A percentile compares a stretch with the other conserved stretches of the same genome.
Conservation (phyloP, 2,329 filamentous ascomycete genomes). For the Colletotrichum truncatum region DNA sequence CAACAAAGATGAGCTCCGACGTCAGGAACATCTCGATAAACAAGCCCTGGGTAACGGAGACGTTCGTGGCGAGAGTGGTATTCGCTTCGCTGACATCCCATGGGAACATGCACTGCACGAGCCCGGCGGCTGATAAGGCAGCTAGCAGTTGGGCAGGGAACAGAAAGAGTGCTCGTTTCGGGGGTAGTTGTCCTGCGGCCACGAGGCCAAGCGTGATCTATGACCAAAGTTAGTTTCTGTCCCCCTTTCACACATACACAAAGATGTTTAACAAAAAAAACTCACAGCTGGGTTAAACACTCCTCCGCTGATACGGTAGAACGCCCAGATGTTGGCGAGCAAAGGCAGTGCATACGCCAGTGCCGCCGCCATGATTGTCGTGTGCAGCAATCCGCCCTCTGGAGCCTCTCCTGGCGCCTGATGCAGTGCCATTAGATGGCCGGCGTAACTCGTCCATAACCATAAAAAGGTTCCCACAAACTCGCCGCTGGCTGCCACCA, state of each 20-base stretch:
- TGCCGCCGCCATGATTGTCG: conserved; percentile 53
- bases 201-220: conserved; percentile 65
- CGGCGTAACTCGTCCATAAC: conserved; percentile 52
- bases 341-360: conserved; percentile 58
- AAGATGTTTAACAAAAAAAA: neutral
- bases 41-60: conserved; percentile 61
- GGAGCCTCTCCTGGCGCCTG: conserved; percentile 28
- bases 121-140: conserved; percentile 68
- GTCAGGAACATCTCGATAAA: conserved; percentile 76
- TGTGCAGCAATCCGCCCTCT: conserved; percentile 43
- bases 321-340: conserved; percentile 65
- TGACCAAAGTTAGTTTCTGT: neutral
- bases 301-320: conserved; percentile 62
- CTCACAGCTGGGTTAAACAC: conserved; percentile 53
- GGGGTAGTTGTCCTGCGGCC: conserved; percentile 64
- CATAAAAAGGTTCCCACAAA: conserved; percentile 64
- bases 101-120: conserved; percentile 63
- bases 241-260: too few species aligned
- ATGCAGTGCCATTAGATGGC: conserved; percentile 44
- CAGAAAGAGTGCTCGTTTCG: conserved; percentile 60
- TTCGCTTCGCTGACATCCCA: conserved; percentile 59
- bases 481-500: conserved; percentile 55
- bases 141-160: conserved; percentile 66
- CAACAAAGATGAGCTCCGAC: conserved; percentile 68
- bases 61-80: neutral